These are phyloP conservation scores for Porphyrellus cyaneotinctus DNA, from an alignment of 768 basidiomycete species.

Conservation along the genomic window DNA sequence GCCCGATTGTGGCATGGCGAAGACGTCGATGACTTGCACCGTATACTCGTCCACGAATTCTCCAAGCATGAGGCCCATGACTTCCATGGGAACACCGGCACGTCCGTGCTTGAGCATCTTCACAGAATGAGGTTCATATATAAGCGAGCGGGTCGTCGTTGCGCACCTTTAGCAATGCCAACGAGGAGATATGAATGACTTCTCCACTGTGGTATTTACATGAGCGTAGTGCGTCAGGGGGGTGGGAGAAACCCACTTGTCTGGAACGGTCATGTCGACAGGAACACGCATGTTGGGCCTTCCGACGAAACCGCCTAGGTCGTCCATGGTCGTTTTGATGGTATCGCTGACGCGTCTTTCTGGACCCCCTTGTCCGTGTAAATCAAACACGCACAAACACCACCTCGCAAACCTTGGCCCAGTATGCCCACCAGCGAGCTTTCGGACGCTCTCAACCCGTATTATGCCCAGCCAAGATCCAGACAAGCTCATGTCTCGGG, in stretches of 20 bases:
- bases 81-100: conserved; percentile 98
- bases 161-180: conserved; percentile 91
- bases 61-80: conserved; percentile 97
- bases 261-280: conserved; percentile 57
- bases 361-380: conserved; percentile 26
- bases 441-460: conserved; percentile 74
- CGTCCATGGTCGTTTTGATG: conserved; percentile 22
- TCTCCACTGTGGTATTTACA: conserved; percentile 56
- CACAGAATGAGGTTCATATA: conserved; percentile 1
- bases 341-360: conserved; percentile 40
- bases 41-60: conserved; percentile 99
- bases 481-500: conserved; percentile 20
- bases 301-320: conserved; percentile 56
- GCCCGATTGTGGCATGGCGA: conserved; percentile 98
- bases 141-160: not conserved
- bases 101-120: conserved; percentile 99
- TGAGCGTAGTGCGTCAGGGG: conserved; percentile 1
- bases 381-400: conserved; percentile 33
- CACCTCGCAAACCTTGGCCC: not conserved
- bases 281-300: conserved; percentile 38
- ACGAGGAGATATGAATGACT: conserved; percentile 94
- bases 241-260: conserved; percentile 54
- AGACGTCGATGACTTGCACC: conserved; percentile 92
- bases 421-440: conserved; percentile 76
- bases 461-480: conserved; percentile 44